Evolutionary conservation across 306 rosid genomes (phyloP), one percentile per base, ranked within the genome.

Genomic region (Dalbergia cochinchinensis): DNA sequence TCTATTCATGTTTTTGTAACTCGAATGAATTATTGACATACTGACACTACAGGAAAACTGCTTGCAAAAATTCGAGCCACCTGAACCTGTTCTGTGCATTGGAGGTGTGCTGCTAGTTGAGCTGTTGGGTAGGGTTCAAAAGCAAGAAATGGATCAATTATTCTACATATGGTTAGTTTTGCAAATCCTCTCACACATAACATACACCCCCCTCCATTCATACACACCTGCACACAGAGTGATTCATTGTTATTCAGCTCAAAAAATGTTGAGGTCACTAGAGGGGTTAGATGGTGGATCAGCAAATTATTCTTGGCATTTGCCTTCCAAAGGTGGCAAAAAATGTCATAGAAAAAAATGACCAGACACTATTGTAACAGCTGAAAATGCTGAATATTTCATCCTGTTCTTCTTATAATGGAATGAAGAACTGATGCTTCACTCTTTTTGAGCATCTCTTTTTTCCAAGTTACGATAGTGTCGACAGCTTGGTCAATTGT

Each of bases 31-130:
- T 20, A 20, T 26, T 26, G 31, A 26, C 31, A 26, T 65, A 3
- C 6, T 71, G 53, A 68, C 37, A 31, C 19, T 76, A 64, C 84
- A 92, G 97, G 91, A 85, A 69, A 84, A 78, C 61, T 7, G 69
- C 20, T 65, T 90, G 83, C 94, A 90, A 73, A 64, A 78, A 61
- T 90, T 92, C 73, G 76, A 84, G 90, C 89, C 90, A 12, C 91
- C 94, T 57, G 89, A 90, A 78, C 91, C 92, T 72, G 88, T 85
- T 78, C 47, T 92, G 48, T 90, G 91, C 69, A 16, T 82, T 33
- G 94, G 97, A 80, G 94, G 90, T 58, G 39, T 86, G 69, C 45
- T 90, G 80, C 86, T 74, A 34, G 89, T 92, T 59, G 94, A 92
- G 88, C 83, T 92, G 55, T 67, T 88, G 87, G 91, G 94, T 37